A percentile compares a stretch with the other conserved stretches of the same genome.
phyloP scores from a whole-genome alignment of 2,329 filamentous ascomycete species.

The Chaetomium olivaceum region DNA sequence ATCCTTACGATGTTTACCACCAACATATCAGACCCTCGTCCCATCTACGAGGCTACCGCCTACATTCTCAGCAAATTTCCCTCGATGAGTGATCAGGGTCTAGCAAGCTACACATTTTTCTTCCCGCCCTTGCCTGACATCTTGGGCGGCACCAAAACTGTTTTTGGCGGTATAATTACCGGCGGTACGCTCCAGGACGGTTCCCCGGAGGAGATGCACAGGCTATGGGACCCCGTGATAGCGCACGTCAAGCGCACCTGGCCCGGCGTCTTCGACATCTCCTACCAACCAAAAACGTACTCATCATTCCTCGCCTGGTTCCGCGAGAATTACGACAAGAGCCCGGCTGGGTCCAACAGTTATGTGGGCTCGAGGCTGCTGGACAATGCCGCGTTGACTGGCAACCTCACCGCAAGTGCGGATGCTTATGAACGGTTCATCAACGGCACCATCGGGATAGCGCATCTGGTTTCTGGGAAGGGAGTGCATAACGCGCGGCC shows the following conservation, averaged over 20 bases:
- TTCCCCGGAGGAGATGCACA: conserved; percentile 33
- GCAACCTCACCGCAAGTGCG: conserved; percentile 39
- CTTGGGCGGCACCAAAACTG: conserved; percentile 37
- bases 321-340: conserved; percentile 39
- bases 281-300: conserved; percentile 31
- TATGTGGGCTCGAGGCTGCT: conserved; percentile 49
- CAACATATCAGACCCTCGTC: conserved; percentile 38
- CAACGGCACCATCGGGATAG: conserved; percentile 34
- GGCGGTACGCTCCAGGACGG: too few species aligned
- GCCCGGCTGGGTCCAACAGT: conserved; percentile 39
- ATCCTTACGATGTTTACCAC: conserved; percentile 41
- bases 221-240: conserved; percentile 41
- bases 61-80: conserved; percentile 51
- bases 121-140: conserved; percentile 44
- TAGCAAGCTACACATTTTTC: conserved; percentile 51
- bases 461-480: conserved; percentile 47
- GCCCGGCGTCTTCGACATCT: conserved; percentile 34
- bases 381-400: conserved; percentile 40
- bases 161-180: conserved; percentile 36
- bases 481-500: conserved; percentile 47
- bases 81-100: conserved; percentile 49
- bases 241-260: conserved; percentile 43
- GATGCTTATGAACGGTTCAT: conserved; percentile 42
- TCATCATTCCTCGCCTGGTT: conserved; percentile 44
- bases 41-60: conserved; percentile 46